A percentile compares a stretch with the other conserved stretches of the same genome.
phyloP scores from a whole-genome alignment of 164 flowering plant species.

The Liriodendron chinense region DNA sequence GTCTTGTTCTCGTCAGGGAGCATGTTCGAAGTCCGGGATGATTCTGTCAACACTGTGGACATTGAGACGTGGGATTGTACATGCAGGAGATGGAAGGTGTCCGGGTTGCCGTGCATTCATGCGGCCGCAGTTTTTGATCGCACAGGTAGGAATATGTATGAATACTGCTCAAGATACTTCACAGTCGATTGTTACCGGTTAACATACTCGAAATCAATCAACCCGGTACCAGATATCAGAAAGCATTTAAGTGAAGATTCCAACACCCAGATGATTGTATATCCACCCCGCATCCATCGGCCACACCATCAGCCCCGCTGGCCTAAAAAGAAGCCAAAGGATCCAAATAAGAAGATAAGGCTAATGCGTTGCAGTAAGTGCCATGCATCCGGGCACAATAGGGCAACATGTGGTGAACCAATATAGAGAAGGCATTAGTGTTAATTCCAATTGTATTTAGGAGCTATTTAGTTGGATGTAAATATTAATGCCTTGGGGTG shows the following conservation, averaged over 20 bases:
- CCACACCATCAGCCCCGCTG: conserved; percentile 4
- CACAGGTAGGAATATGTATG: conserved; percentile 33
- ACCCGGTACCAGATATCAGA: conserved; percentile 30
- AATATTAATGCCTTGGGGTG: too few species aligned
- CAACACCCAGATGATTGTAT: conserved; percentile 27
- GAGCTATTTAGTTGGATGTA: too few species aligned
- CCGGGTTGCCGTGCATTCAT: conserved; percentile 66
- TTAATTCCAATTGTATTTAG: background rate
- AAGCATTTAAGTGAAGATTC: conserved; percentile 19
- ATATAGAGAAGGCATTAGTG: background rate
- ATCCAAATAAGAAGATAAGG: conserved; percentile 18
- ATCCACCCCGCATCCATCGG: conserved; percentile 35
- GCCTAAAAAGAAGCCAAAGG: conserved; percentile 29
- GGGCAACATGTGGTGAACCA: conserved; percentile 46
- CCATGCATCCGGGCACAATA: conserved; percentile 55
- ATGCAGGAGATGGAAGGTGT: conserved; percentile 49
- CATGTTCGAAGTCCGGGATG: conserved; percentile 52
- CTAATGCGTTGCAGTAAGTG: conserved; percentile 51
- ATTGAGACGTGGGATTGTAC: conserved; percentile 43
- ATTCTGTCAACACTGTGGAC: conserved; percentile 37
- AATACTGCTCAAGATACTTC: conserved; percentile 50
- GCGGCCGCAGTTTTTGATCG: conserved; percentile 55
- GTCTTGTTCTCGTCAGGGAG: conserved; percentile 49
- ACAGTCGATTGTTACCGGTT: conserved; percentile 32
- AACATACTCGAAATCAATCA: conserved; percentile 46